Evolutionary conservation across 768 basidiomycete genomes (phyloP).

Genomic region (Coprinopsis strossmayeri): DNA sequence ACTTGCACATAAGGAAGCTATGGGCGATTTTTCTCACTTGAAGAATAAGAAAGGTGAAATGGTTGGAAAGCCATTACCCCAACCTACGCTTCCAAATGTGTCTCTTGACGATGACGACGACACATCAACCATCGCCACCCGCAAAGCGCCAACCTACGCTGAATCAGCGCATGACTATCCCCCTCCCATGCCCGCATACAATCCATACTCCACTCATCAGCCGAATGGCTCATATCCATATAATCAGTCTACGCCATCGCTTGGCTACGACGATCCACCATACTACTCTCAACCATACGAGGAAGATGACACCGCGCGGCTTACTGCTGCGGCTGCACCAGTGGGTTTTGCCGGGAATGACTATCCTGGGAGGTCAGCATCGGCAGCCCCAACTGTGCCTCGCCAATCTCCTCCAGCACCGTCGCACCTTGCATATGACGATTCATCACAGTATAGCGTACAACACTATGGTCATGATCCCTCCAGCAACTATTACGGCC

Average conservation of each 20-base stretch:
- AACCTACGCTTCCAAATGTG: conserved; percentile 92
- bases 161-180: conserved; percentile 52
- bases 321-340: conserved; percentile 54
- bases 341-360: background rate
- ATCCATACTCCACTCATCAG: conserved; percentile 56
- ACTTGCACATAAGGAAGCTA: conserved; percentile 85
- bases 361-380: conserved; percentile 26
- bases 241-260: conserved; percentile 51
- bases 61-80: conserved; percentile 74
- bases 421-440: background rate
- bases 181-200: conserved; percentile 74
- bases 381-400: conserved; percentile 8
- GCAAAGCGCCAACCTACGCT: conserved; percentile 45
- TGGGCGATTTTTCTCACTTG: conserved; percentile 84
- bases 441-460: background rate
- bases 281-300: conserved; percentile 39
- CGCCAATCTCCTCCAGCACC: background rate
- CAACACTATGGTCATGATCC: background rate
- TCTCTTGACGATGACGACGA: conserved; percentile 79
- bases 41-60: conserved; percentile 91
- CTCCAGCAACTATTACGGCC: background rate
- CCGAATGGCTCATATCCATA: conserved; percentile 45
- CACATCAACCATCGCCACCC: conserved; percentile 50
- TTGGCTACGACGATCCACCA: conserved; percentile 44
- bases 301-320: conserved; percentile 65